Evolutionary conservation across 2,329 filamentous ascomycete genomes (phyloP).

Genomic region (Aspergillus proliferans): DNA sequence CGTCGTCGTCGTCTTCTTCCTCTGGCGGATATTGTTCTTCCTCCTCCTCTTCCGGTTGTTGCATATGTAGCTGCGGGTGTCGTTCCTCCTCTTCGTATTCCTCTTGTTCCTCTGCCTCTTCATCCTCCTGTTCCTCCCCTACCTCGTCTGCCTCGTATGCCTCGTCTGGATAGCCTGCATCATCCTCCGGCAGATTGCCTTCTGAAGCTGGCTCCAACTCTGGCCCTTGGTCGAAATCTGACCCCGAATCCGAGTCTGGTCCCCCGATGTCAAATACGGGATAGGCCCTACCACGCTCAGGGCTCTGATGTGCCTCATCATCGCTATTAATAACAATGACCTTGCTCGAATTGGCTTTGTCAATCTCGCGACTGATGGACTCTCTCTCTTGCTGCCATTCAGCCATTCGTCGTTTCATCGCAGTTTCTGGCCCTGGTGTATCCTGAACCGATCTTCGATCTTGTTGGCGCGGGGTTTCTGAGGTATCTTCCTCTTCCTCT

Average conservation of each 20-base stretch:
- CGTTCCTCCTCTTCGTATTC: constrained; percentile 27
- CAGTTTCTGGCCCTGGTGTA: constrained; percentile 9
- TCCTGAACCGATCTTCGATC: constrained; percentile 1
- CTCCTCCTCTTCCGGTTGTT: constrained; percentile 9
- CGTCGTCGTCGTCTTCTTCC: constrained; percentile 29
- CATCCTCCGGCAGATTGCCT: neutral
- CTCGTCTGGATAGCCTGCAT: neutral
- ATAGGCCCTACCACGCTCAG: neutral
- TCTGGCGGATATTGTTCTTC: constrained; percentile 9
- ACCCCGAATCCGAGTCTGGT: neutral
- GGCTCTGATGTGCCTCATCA: constrained; percentile 14
- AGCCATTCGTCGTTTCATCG: constrained; percentile 29
- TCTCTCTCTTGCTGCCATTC: constrained; percentile 43
- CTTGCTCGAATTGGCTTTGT: constrained; percentile 36
- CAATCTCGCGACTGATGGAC: constrained; percentile 38
- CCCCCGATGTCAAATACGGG: constrained; percentile 1
- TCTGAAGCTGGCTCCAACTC: constrained; percentile 3
- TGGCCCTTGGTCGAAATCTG: neutral
- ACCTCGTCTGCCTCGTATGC: neutral
- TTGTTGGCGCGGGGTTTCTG: neutral
- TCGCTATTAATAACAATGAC: constrained; percentile 43
- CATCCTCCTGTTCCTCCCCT: constrained; percentile 6
- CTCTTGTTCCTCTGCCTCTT: constrained; percentile 10
- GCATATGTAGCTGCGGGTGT: constrained; percentile 18
- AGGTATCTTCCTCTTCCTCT: constrained; percentile 3